phyloP scores from a whole-genome alignment of 352 stramenopile species.

The Phytophthora agathidicida region DNA sequence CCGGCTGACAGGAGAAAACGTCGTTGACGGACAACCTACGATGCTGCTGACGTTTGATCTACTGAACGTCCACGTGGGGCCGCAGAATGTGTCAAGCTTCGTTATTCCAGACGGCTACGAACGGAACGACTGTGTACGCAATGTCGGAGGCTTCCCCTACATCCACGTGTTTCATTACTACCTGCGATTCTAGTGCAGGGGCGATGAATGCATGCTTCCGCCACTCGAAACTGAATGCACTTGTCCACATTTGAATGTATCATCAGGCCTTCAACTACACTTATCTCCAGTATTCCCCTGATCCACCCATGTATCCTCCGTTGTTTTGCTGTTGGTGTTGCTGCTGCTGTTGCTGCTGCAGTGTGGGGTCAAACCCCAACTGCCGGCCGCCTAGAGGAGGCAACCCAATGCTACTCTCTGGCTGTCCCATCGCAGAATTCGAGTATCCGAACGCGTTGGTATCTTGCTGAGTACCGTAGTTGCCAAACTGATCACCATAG shows the following conservation, averaged over 20 bases:
- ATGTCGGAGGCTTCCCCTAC: slow-evolving; percentile 72
- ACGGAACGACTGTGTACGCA: slow-evolving; percentile 61
- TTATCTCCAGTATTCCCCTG: slow-evolving; percentile 67
- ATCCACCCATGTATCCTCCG: slow-evolving; percentile 49
- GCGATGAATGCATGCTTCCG: slow-evolving; percentile 3
- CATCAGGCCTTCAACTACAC: background rate
- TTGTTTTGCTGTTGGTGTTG: slow-evolving; percentile 41
- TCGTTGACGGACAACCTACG: slow-evolving; percentile 47
- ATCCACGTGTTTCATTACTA: slow-evolving; percentile 85
- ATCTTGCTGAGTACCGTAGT: slow-evolving; percentile 37
- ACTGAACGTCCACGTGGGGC: slow-evolving; percentile 51
- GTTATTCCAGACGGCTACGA: slow-evolving; percentile 64
- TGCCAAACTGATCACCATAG: slow-evolving; percentile 45
- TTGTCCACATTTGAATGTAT: background rate
- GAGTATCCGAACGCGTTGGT: slow-evolving; percentile 42
- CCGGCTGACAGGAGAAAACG: slow-evolving; percentile 66
- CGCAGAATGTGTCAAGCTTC: slow-evolving; percentile 56
- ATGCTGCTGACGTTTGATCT: slow-evolving; percentile 74
- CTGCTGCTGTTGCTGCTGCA: slow-evolving; percentile 33
- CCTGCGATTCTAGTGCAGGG: slow-evolving; percentile 53
- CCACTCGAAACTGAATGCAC: slow-evolving; percentile 23
- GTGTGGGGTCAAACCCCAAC: slow-evolving; percentile 37
- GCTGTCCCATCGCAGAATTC: slow-evolving; percentile 30
- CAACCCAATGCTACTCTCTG: slow-evolving; percentile 30
- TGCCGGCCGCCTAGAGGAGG: slow-evolving; percentile 34